Conservation (phyloP, 2,329 filamentous ascomycete genomes). For the Sclerotinia borealis region DNA sequence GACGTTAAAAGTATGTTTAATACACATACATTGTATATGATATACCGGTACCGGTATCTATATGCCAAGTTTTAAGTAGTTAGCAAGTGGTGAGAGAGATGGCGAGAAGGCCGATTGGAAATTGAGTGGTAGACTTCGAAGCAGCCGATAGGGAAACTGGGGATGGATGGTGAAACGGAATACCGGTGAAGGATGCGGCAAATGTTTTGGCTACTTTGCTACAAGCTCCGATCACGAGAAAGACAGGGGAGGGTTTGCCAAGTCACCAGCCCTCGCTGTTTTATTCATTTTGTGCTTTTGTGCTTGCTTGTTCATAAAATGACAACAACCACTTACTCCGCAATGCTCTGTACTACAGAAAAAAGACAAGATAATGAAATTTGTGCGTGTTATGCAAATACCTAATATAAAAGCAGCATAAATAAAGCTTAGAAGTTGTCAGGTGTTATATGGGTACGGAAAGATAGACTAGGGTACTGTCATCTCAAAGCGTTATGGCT, state of each 20-base stretch:
- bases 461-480: not conserved
- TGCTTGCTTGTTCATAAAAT: not conserved
- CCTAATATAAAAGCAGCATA: not conserved
- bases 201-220: not conserved
- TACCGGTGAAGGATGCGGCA: not conserved
- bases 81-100: not conserved
- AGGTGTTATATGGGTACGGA: not conserved
- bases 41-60: too few species aligned
- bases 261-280: not conserved
- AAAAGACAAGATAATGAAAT: not conserved
- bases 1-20: too few species aligned
- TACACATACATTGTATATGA: not conserved
- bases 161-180: not conserved
- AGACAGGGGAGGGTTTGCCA: not conserved
- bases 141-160: not conserved
- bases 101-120: not conserved
- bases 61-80: not conserved
- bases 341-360: not conserved
- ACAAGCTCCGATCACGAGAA: not conserved
- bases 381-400: too few species aligned
- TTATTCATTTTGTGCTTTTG: not conserved
- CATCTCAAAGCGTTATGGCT: not conserved
- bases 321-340: not conserved
- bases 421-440: not conserved
- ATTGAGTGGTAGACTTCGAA: not conserved